phyloP scores from a whole-genome alignment of 495 filamentous ascomycete species.

The Lindgomyces ingoldianus region DNA sequence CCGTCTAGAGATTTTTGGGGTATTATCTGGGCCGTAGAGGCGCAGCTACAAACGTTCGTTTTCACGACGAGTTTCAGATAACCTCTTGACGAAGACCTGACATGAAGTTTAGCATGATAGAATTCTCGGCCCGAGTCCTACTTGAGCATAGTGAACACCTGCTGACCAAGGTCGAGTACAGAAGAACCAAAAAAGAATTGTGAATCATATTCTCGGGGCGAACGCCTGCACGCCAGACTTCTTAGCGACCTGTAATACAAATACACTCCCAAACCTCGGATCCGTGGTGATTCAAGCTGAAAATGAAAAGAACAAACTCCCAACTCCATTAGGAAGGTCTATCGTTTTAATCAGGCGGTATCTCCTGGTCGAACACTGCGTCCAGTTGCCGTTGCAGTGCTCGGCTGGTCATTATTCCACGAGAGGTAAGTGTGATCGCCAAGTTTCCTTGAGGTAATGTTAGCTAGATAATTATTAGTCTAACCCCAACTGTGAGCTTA shows the following conservation, averaged over 20 bases:
- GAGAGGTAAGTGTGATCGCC: slow-evolving; percentile 96
- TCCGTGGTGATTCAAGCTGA: slow-evolving; percentile 12
- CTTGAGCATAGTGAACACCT: slow-evolving; percentile 1
- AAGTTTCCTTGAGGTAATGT: slow-evolving; percentile 67
- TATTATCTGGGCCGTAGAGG: not conserved
- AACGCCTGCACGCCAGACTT: slow-evolving; percentile 29
- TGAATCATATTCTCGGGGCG: slow-evolving; percentile 22
- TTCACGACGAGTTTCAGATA: slow-evolving; percentile 5
- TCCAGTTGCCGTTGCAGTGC: slow-evolving; percentile 59
- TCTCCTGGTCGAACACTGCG: slow-evolving; percentile 42
- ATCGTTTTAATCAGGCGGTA: slow-evolving; percentile 36
- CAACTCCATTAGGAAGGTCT: slow-evolving; percentile 1
- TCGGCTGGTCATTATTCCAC: slow-evolving; percentile 88
- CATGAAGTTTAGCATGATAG: slow-evolving; percentile 4
- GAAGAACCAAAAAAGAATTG: slow-evolving; percentile 9
- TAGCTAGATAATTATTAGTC: not conserved
- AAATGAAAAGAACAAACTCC: slow-evolving; percentile 27
- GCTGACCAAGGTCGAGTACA: too few relatives aligned
- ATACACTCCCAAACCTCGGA: slow-evolving; percentile 23
- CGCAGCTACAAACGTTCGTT: not conserved
- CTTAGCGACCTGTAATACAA: slow-evolving; percentile 23
- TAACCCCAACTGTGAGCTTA: slow-evolving; percentile 44
- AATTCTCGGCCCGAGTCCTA: not conserved
- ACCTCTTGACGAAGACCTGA: not conserved
- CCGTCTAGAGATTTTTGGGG: slow-evolving; percentile 9